Base-by-base conservation (phyloP, 2,329 filamentous ascomycete genomes). In the Cyphellophora attinorum region DNA sequence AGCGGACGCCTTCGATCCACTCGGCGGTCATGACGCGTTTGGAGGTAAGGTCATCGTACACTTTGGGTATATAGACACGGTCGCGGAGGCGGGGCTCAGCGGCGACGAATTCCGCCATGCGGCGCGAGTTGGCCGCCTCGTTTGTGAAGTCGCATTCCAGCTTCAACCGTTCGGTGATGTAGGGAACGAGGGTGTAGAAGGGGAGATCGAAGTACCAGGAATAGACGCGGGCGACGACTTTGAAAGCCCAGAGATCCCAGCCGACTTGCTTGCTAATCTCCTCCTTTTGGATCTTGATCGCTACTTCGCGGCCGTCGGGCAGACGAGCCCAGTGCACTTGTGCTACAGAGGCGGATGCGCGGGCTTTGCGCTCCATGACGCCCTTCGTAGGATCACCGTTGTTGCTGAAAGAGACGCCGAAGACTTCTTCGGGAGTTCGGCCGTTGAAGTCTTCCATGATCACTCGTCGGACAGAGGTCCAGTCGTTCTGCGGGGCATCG, bases 211-310 rank as follows among this genome's bases (percentile, higher is more conserved):
- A 96, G 71, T 79, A 84, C 58, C 72, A 81, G 2, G 84, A 84
- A 54, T 94, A 95, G 17, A 86, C 74, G 57, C 71, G 77, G 29
- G 84, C 79, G 8, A 95, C 81, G 8, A 86, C 81, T 51, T 86
- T 86, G 67, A 95, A 95, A 3, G 88, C 81, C 86, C 86, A 95
- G 34, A 98, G 58, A 67, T 98, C 91, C 86, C 86, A 94, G 4
- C 79, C 77, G 23, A 95, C 83, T 62, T 96, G 91, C 53, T 81
- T 78, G 13, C 75, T 78, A 54, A 98, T 96, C 67, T 95, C 89
- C 33, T 80, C 74, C 65, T 96, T 98, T 66, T 98, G 91, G 4
- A 98, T 79, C 65, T 98, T 98, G 55, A 98, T 74, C 2, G 91
- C 91, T 14, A 96, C 83, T 64, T 95, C 88, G 31, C 85, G 71